Evolutionary conservation across 768 basidiomycete genomes (phyloP).

Genomic region (Udeniomyces megalosporus): DNA sequence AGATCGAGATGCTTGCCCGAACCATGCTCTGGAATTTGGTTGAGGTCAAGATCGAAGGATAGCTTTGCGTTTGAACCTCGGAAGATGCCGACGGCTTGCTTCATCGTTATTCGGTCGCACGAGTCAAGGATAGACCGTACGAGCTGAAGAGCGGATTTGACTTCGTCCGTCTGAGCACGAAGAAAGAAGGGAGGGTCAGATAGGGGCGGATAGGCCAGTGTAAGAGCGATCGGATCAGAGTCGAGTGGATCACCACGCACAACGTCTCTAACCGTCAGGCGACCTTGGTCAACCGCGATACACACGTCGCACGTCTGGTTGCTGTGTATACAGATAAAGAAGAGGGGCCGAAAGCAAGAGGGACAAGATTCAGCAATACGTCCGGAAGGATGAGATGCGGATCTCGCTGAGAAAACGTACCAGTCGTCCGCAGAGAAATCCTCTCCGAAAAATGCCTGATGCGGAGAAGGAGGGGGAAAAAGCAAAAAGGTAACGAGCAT

Average conservation of each 20-base stretch:
- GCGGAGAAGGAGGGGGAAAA: not conserved
- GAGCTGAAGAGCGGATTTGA: conserved; percentile 43
- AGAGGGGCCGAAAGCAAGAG: not conserved
- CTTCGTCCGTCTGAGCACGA: conserved; percentile 33
- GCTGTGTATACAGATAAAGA: not conserved
- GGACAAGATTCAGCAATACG: too few species aligned
- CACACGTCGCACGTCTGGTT: conserved; percentile 71
- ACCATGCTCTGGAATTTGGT: conserved; percentile 40
- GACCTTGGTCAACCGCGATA: conserved; percentile 34
- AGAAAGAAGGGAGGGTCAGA: not conserved
- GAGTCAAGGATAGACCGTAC: conserved; percentile 35
- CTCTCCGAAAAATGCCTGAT: conserved; percentile 60
- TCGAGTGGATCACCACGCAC: not conserved
- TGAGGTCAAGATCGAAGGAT: conserved; percentile 37
- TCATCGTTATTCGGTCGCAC: conserved; percentile 44
- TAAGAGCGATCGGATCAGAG: too few species aligned
- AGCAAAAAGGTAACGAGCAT: not conserved
- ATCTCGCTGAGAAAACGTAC: too few species aligned
- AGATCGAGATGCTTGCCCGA: conserved; percentile 35
- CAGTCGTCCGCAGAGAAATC: conserved; percentile 54
- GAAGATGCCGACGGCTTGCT: conserved; percentile 46
- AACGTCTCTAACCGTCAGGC: conserved; percentile 41
- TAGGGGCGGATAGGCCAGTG: not conserved
- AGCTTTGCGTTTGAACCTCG: conserved; percentile 43
- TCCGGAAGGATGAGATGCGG: too few species aligned